Evolutionary conservation across 2,329 filamentous ascomycete genomes (phyloP).

Genomic region (Botrytis elliptica): DNA sequence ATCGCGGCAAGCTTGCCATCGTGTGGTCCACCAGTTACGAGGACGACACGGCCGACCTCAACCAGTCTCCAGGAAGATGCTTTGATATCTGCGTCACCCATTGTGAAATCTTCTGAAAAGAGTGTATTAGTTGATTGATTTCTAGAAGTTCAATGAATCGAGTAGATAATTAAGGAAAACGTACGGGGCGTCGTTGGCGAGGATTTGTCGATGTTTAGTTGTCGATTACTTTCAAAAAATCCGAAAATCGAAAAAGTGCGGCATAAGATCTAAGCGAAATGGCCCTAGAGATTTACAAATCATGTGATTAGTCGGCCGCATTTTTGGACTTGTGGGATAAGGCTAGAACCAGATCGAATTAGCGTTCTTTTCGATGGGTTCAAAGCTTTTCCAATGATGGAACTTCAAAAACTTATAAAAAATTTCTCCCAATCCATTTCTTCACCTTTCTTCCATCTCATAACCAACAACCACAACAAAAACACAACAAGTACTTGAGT

Average conservation of each 20-base stretch:
- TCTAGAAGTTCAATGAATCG: conserved; percentile 6
- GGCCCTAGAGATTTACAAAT: conserved; percentile 28
- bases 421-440: neutral
- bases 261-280: conserved; percentile 28
- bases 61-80: conserved; percentile 90
- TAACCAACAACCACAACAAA: neutral
- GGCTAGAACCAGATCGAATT: neutral
- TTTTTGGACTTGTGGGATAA: neutral
- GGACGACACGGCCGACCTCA: conserved; percentile 91
- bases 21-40: conserved; percentile 77
- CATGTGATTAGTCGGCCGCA: neutral
- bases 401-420: conserved; percentile 11
- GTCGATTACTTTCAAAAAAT: conserved; percentile 21
- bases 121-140: conserved; percentile 21
- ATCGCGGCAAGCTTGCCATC: conserved; percentile 88
- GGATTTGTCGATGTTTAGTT: conserved; percentile 34
- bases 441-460: neutral
- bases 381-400: conserved; percentile 3
- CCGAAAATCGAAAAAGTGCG: conserved; percentile 22
- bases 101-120: conserved; percentile 60
- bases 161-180: conserved; percentile 29
- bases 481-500: neutral
- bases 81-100: conserved; percentile 81
- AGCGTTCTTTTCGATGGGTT: neutral
- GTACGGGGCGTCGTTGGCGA: conserved; percentile 38